phyloP scores from a whole-genome alignment of 1,139 yeast genomes.

The Kluyveromyces marxianus region DNA sequence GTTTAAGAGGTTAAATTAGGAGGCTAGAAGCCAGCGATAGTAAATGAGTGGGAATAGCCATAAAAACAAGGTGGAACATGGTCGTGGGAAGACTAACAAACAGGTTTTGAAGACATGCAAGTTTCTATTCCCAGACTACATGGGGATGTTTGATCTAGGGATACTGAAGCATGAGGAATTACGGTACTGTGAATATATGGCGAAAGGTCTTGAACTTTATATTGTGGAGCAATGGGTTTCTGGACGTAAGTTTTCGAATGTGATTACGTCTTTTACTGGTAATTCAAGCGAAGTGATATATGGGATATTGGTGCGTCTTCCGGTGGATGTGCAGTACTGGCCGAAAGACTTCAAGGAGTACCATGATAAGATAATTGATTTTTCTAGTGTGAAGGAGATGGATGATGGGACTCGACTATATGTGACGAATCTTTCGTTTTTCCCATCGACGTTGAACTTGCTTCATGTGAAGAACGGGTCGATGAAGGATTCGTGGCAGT shows the following conservation, averaged over 20 bases:
- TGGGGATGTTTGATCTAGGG: conserved; percentile 42
- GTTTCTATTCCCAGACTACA: conserved; percentile 42
- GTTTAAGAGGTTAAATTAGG: too few species aligned
- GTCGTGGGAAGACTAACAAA: neutral
- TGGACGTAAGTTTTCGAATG: conserved; percentile 56
- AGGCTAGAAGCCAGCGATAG: too few species aligned
- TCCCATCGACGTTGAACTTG: conserved; percentile 69
- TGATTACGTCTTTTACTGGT: conserved; percentile 81
- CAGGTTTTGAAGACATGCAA: conserved; percentile 10
- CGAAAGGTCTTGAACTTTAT: conserved; percentile 76
- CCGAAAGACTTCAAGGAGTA: conserved; percentile 52
- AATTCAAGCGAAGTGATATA: conserved; percentile 54
- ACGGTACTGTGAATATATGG: conserved; percentile 37
- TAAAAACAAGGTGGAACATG: too few species aligned
- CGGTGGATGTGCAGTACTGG: conserved; percentile 48
- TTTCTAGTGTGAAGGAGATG: conserved; percentile 47
- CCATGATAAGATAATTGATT: conserved; percentile 55
- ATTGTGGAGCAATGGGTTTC: conserved; percentile 93
- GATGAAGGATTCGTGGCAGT: conserved; percentile 42
- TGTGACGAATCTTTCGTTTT: conserved; percentile 71
- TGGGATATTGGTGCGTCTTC: conserved; percentile 55
- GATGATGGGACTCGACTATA: conserved; percentile 49
- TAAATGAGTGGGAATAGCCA: too few species aligned
- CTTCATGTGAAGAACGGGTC: conserved; percentile 66
- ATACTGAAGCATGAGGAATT: conserved; percentile 35